A percentile compares a stretch with the other conserved stretches of the same genome.
These are phyloP conservation scores for Apophysomyces variabilis DNA, from an alignment of 371 early-diverging fungal genomes.

Conservation along the genomic window DNA sequence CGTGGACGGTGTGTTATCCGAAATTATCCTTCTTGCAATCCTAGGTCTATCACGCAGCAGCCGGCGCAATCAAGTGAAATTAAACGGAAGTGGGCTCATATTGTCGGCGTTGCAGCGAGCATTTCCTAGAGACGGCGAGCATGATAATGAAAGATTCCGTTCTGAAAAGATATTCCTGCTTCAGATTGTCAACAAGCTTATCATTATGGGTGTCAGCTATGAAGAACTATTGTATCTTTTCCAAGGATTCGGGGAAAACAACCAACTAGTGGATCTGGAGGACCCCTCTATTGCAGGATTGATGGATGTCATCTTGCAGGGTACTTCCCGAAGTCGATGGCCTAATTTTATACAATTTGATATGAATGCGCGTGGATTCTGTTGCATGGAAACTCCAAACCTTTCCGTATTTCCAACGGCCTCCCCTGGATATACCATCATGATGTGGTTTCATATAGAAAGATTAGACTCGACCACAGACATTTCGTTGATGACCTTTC, in stretches of 20 bases:
- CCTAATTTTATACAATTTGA: constrained; percentile 77
- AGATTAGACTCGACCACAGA: constrained; percentile 52
- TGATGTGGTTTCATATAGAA: constrained; percentile 74
- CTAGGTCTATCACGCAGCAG: constrained; percentile 57
- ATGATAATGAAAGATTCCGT: constrained; percentile 5
- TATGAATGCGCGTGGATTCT: constrained; percentile 33
- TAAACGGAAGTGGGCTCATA: constrained; percentile 65
- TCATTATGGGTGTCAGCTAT: constrained; percentile 67
- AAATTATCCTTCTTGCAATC: constrained; percentile 51
- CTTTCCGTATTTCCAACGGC: constrained; percentile 56
- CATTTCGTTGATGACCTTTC: constrained; percentile 55
- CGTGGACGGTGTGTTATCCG: constrained; percentile 47
- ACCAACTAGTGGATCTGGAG: constrained; percentile 19
- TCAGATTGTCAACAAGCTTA: constrained; percentile 59
- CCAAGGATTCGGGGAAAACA: constrained; percentile 39
- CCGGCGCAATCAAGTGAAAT: constrained; percentile 65
- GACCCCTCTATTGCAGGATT: constrained; percentile 23
- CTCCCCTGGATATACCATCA: constrained; percentile 63
- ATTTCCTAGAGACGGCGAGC: constrained; percentile 34
- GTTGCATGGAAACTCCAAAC: constrained; percentile 48
- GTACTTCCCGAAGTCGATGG: constrained; percentile 63
- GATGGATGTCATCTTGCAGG: constrained; percentile 65
- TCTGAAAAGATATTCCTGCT: constrained; percentile 47
- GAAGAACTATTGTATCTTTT: constrained; percentile 66
- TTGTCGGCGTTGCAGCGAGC: constrained; percentile 55